Evolutionary conservation across 2,329 filamentous ascomycete genomes (phyloP).

Genomic region (Talaromyces sp.): DNA sequence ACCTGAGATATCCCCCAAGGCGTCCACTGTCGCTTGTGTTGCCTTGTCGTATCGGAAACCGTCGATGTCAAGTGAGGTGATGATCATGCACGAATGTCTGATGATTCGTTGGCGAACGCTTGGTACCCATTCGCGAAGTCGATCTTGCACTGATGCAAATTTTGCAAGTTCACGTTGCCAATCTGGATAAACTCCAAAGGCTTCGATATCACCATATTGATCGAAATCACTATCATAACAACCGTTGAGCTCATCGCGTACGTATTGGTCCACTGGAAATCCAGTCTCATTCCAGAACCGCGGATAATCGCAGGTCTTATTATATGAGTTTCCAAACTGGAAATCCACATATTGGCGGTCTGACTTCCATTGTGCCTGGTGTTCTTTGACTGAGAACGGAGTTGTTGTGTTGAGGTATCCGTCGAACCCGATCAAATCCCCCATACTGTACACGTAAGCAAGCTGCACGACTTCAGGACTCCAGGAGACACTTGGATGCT

Average conservation of each 20-base stretch:
- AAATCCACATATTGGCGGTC: constrained; percentile 63
- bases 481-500: neutral
- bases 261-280: constrained; percentile 50
- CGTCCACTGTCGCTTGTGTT: constrained; percentile 64
- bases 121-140: constrained; percentile 65
- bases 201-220: constrained; percentile 65
- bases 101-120: constrained; percentile 61
- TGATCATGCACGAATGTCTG: constrained; percentile 65
- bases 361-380: constrained; percentile 61
- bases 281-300: constrained; percentile 65
- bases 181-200: constrained; percentile 65
- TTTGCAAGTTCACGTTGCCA: constrained; percentile 67
- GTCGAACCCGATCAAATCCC: constrained; percentile 65
- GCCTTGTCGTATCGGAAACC: constrained; percentile 70
- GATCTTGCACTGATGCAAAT: constrained; percentile 69
- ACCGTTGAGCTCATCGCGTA: constrained; percentile 53
- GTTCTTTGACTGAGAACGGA: constrained; percentile 58
- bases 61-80: constrained; percentile 66
- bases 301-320: constrained; percentile 60
- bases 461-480: too few relatives aligned
- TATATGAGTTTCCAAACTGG: constrained; percentile 55
- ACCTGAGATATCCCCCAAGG: constrained; percentile 60
- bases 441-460: constrained; percentile 42
- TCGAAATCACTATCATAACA: constrained; percentile 68
- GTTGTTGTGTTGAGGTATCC: constrained; percentile 62